Conservation (phyloP, 768 basidiomycete species). For the Boletus barrowsii region DNA sequence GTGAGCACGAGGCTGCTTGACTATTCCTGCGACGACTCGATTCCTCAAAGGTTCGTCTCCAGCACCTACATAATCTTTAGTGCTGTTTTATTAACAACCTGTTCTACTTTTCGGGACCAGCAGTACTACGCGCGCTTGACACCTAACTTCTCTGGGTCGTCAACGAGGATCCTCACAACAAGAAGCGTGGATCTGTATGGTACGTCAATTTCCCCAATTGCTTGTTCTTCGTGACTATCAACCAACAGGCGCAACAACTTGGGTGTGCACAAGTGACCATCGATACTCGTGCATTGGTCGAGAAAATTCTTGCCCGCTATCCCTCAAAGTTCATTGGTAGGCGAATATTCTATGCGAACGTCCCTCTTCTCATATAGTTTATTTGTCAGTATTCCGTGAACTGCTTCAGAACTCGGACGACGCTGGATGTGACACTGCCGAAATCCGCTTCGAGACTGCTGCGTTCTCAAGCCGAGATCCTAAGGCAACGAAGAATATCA, state of each 20-base stretch:
- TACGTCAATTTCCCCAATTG: not conserved
- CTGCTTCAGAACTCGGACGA: slow-evolving; percentile 3
- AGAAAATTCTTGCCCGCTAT: slow-evolving; percentile 1
- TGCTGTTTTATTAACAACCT: no score
- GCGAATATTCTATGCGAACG: not conserved
- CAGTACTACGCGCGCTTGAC: no score
- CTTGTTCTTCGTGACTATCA: not conserved
- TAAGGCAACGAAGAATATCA: no score
- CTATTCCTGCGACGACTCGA: no score
- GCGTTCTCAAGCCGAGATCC: not conserved
- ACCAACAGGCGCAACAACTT: not conserved
- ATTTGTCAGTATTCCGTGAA: not conserved
- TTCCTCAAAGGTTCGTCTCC: no score
- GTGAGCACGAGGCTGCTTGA: no score
- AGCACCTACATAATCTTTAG: no score
- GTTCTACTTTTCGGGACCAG: no score
- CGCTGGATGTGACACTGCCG: not conserved
- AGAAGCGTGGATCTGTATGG: not conserved
- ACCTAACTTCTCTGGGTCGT: no score
- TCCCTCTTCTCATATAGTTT: not conserved
- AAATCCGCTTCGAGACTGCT: not conserved
- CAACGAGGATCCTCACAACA: no score
- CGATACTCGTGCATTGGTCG: not conserved
- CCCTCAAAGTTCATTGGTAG: not conserved
- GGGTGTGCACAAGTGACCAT: not conserved